A percentile compares a stretch with the other conserved stretches of the same genome.
These are phyloP conservation scores for Noccaea caerulescens DNA, from an alignment of 345 rosid genomes.

Conservation along the genomic window DNA sequence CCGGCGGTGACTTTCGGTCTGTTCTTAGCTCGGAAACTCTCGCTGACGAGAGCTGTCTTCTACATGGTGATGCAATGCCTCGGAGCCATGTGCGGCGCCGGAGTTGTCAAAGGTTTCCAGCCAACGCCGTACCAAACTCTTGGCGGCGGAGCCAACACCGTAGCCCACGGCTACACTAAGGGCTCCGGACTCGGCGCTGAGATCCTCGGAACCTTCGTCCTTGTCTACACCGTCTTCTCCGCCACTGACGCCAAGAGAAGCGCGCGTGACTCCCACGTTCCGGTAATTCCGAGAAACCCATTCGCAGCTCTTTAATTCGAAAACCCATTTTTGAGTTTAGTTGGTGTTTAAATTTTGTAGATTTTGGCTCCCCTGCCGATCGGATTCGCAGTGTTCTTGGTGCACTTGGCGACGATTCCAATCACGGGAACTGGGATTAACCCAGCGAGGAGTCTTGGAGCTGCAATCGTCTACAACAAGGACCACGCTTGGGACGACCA, in stretches of 20 bases:
- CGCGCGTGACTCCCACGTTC: constrained; percentile 52
- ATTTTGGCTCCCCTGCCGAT: constrained; percentile 70
- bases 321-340: too few relatives aligned
- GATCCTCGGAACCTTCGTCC: constrained; percentile 49
- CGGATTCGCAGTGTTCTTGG: constrained; percentile 74
- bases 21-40: constrained; percentile 47
- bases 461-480: constrained; percentile 66
- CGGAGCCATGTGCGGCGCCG: constrained; percentile 53
- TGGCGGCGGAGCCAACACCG: constrained; percentile 57
- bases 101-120: constrained; percentile 55
- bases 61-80: constrained; percentile 53
- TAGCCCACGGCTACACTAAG: constrained; percentile 52
- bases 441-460: constrained; percentile 78
- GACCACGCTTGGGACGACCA: constrained; percentile 65
- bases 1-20: constrained; percentile 52
- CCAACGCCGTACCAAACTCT: constrained; percentile 37
- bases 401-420: constrained; percentile 72
- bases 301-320: too few relatives aligned
- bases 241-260: constrained; percentile 57
- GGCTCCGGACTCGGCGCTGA: constrained; percentile 52
- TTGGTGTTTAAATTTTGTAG: constrained; percentile 35
- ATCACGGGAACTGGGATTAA: constrained; percentile 71
- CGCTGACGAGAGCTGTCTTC: constrained; percentile 46
- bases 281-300: neutral
- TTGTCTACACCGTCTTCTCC: constrained; percentile 60